Evolutionary conservation across 805 yeast species (phyloP).

Genomic region (Myxozyma neglecta): DNA sequence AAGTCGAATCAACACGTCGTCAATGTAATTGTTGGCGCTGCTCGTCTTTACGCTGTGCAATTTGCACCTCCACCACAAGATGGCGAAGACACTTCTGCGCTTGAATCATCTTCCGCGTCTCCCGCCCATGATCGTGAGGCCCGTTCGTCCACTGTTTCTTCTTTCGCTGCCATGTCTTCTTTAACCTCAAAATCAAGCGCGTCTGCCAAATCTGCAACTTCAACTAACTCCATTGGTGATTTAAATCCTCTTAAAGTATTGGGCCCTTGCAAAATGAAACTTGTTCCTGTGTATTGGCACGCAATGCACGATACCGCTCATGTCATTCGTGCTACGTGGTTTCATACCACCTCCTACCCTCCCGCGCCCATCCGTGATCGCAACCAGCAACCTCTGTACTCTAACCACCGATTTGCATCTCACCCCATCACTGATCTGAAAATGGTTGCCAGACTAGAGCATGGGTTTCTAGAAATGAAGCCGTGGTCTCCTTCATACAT

Average conservation of each 20-base stretch:
- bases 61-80: constrained; percentile 16
- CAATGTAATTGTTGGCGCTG: constrained; percentile 31
- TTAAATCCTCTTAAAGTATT: constrained; percentile 1
- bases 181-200: too few species aligned
- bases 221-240: neutral
- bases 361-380: constrained; percentile 2
- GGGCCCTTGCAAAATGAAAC: constrained; percentile 19
- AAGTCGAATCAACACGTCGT: constrained; percentile 15
- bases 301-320: constrained; percentile 38
- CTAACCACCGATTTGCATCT: constrained; percentile 27
- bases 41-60: constrained; percentile 31
- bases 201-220: neutral
- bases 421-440: constrained; percentile 37
- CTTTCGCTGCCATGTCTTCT: neutral
- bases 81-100: neutral
- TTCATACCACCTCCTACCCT: constrained; percentile 34
- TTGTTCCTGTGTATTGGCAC: constrained; percentile 46
- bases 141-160: neutral
- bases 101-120: neutral
- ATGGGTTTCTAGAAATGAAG: constrained; percentile 28
- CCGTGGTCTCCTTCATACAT: constrained; percentile 33
- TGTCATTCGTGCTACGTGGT: constrained; percentile 43
- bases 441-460: constrained; percentile 30
- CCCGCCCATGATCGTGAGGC: neutral
- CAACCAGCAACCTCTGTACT: neutral